Evolutionary conservation across 108 stramenopile species (phyloP).

Genomic region (Nitzschia sp.): DNA sequence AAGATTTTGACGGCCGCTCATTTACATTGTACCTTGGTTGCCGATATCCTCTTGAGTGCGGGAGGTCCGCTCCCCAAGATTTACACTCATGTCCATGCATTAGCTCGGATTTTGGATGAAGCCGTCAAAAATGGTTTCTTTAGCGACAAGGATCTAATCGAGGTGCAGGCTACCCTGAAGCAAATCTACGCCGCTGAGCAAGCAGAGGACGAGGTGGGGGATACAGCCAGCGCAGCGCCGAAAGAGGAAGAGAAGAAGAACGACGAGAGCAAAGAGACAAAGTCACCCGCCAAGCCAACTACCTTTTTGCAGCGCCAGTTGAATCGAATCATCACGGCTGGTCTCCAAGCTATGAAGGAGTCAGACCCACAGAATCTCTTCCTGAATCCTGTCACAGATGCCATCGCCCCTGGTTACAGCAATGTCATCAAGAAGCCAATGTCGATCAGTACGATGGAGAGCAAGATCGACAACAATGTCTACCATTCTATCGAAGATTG

Average conservation of each 20-base stretch:
- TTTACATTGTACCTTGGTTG: conserved; percentile 75
- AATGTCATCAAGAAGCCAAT: conserved; percentile 80
- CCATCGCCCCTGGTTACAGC: conserved; percentile 83
- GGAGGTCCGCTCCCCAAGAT: conserved; percentile 74
- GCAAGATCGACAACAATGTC: conserved; percentile 59
- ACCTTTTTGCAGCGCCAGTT: conserved; percentile 65
- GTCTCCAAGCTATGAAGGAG: conserved; percentile 70
- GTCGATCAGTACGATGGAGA: conserved; percentile 80
- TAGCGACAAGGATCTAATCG: conserved; percentile 59
- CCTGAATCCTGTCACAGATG: conserved; percentile 88
- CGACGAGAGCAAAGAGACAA: conserved; percentile 11
- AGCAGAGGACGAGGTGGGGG: conserved; percentile 19
- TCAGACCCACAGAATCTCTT: conserved; percentile 82
- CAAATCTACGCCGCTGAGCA: conserved; percentile 63
- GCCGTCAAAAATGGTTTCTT: conserved; percentile 66
- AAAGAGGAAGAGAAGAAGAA: conserved; percentile 5
- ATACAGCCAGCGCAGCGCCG: conserved; percentile 11
- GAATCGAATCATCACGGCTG: conserved; percentile 69
- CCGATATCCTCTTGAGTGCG: conserved; percentile 73
- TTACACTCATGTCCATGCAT: conserved; percentile 63
- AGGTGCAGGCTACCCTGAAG: conserved; percentile 67
- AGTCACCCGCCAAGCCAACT: conserved; percentile 12
- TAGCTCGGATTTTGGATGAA: conserved; percentile 73
- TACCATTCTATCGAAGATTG: conserved; percentile 69
- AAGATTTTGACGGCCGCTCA: conserved; percentile 37